Percentiles rank a stretch among this genome's conserved stretches.
These are phyloP conservation scores for Nigrospora sphaerica DNA, from an alignment of 2,329 filamentous ascomycete genomes.

Conservation along the genomic window DNA sequence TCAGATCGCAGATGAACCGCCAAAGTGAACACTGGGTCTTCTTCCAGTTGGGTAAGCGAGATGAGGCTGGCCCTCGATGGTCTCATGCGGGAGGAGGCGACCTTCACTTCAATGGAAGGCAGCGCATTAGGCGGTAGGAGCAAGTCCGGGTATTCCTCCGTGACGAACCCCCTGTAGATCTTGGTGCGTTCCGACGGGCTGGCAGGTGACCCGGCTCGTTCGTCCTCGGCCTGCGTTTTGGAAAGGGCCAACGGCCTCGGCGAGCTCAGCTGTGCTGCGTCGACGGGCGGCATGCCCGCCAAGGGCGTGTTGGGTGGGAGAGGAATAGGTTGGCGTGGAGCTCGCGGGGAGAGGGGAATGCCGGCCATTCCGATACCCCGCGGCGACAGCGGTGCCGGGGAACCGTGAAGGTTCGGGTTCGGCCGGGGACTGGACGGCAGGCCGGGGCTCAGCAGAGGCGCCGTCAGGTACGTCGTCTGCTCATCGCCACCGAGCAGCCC, in stretches of 20 bases:
- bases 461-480: slow-evolving; percentile 22
- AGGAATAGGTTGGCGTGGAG: slow-evolving; percentile 66
- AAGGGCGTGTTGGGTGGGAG: slow-evolving; percentile 64
- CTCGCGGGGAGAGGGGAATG: slow-evolving; percentile 62
- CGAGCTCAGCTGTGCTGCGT: slow-evolving; percentile 20
- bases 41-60: slow-evolving; percentile 71
- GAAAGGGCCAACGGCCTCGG: slow-evolving; percentile 31
- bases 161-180: slow-evolving; percentile 72
- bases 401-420: slow-evolving; percentile 40
- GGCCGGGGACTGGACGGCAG: slow-evolving; percentile 55
- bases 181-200: slow-evolving; percentile 37
- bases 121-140: slow-evolving; percentile 83
- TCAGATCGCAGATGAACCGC: slow-evolving; percentile 75
- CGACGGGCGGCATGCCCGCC: not conserved
- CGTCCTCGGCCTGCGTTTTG: slow-evolving; percentile 22
- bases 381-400: slow-evolving; percentile 65
- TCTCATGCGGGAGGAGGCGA: slow-evolving; percentile 90
- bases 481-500: slow-evolving; percentile 37
- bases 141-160: slow-evolving; percentile 80
- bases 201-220: slow-evolving; percentile 8
- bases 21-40: slow-evolving; percentile 90
- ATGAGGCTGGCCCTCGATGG: slow-evolving; percentile 83
- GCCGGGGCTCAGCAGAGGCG: slow-evolving; percentile 50
- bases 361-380: slow-evolving; percentile 38
- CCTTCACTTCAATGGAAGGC: slow-evolving; percentile 75